Conservation (phyloP, 116 monocot species). For the Cymodocea nodosa region DNA sequence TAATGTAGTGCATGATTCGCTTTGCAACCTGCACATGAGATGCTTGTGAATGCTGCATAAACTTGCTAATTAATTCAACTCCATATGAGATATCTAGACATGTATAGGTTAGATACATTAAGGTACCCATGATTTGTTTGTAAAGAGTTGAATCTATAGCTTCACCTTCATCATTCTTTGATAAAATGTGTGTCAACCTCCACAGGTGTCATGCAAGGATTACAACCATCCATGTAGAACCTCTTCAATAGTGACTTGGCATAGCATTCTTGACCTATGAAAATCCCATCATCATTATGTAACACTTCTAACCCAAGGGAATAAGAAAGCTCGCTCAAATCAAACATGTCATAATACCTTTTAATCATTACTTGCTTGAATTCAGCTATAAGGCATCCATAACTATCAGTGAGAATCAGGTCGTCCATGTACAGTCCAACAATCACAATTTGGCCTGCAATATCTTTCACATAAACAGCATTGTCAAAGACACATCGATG, state of each 20-base stretch:
- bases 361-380: neutral
- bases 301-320: constrained; percentile 15
- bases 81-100: neutral
- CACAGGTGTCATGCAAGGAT: neutral
- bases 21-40: neutral
- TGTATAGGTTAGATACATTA: neutral
- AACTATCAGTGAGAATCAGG: neutral
- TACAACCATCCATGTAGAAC: neutral
- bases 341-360: neutral
- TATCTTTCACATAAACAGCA: neutral
- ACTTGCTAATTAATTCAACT: neutral
- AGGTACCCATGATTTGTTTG: neutral
- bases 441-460: too few species aligned
- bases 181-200: neutral
- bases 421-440: neutral
- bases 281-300: constrained; percentile 4
- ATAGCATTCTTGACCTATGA: constrained; percentile 5
- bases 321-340: neutral
- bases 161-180: neutral
- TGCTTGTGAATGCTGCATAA: neutral
- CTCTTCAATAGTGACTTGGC: neutral
- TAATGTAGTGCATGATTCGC: neutral
- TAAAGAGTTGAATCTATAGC: neutral
- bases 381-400: neutral
- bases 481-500: neutral